Conservation (phyloP, 331 rosid genomes). For the Pyracantha coccinea region DNA sequence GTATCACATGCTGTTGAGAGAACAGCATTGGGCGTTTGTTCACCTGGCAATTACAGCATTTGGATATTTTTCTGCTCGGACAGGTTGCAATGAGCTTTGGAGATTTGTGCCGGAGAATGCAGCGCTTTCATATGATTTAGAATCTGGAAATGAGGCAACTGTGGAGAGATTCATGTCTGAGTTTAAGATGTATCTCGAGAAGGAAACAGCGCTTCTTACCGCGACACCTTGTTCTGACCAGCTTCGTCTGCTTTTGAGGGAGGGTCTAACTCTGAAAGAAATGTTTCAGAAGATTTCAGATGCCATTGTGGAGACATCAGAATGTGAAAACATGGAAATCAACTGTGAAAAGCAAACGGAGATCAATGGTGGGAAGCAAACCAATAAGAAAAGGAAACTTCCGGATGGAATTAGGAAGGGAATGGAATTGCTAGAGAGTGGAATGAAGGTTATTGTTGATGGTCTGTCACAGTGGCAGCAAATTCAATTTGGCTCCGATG, state of each 20-base stretch:
- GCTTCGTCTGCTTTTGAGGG: slow-evolving; percentile 50
- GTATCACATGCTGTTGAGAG: slow-evolving; percentile 68
- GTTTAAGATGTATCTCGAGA: slow-evolving; percentile 56
- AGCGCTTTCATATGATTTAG: slow-evolving; percentile 70
- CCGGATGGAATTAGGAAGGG: slow-evolving; percentile 64
- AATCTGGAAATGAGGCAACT: slow-evolving; percentile 43
- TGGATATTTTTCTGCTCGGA: slow-evolving; percentile 59
- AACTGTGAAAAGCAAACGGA: slow-evolving; percentile 39
- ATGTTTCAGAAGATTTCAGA: slow-evolving; percentile 35
- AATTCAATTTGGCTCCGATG: slow-evolving; percentile 35
- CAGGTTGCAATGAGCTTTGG: slow-evolving; percentile 65
- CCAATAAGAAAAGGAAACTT: slow-evolving; percentile 67
- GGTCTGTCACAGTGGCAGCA: slow-evolving; percentile 65
- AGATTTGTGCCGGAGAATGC: slow-evolving; percentile 68
- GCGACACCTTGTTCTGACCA: slow-evolving; percentile 47
- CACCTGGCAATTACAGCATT: slow-evolving; percentile 71
- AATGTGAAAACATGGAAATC: slow-evolving; percentile 40
- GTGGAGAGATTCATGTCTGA: slow-evolving; percentile 54
- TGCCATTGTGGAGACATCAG: slow-evolving; percentile 19
- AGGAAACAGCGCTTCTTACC: slow-evolving; percentile 56
- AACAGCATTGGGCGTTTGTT: slow-evolving; percentile 72
- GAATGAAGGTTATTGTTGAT: slow-evolving; percentile 58
- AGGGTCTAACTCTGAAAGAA: slow-evolving; percentile 58
- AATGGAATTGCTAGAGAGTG: slow-evolving; percentile 60
- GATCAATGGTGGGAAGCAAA: slow-evolving; percentile 27